A percentile compares a stretch with the other conserved stretches of the same genome.
These are phyloP conservation scores for Edaphochlamys debaryana DNA, from an alignment of 139 green algal genomes.

Conservation along the genomic window DNA sequence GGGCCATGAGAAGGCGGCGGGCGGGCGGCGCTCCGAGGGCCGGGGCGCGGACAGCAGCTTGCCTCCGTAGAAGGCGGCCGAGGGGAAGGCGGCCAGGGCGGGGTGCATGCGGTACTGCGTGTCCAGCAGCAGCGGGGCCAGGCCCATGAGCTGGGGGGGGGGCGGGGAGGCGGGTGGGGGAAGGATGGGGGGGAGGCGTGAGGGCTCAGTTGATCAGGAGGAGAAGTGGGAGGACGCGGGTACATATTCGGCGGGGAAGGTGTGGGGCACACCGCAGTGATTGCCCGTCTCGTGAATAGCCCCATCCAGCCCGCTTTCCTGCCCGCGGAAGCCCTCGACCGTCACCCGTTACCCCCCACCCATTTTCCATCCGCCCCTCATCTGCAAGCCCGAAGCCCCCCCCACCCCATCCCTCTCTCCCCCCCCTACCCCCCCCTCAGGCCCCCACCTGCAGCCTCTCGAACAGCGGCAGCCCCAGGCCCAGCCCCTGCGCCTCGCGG, in stretches of 20 bases:
- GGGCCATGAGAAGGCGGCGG: conserved; percentile 49
- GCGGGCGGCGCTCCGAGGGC: conserved; percentile 23
- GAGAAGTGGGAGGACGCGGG: no score
- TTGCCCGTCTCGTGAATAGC: no score
- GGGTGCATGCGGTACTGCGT: conserved; percentile 69
- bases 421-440: neutral
- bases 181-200: no score
- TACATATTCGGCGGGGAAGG: no score
- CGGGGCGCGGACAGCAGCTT: conserved; percentile 38
- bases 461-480: conserved; percentile 71
- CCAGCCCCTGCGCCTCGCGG: conserved; percentile 57
- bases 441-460: conserved; percentile 62
- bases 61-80: conserved; percentile 51
- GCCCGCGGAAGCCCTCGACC: no score
- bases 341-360: no score
- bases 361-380: no score
- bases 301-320: no score
- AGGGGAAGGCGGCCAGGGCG: conserved; percentile 53
- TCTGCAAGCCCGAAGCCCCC: conserved; percentile 56
- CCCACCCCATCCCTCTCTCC: conserved; percentile 53
- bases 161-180: no score
- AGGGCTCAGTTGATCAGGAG: neutral
- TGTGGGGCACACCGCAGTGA: no score
- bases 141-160: conserved; percentile 56
- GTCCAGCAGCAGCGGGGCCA: conserved; percentile 61